These are phyloP conservation scores for Scortechinia acanthostroma DNA, from an alignment of 2,329 filamentous ascomycete species.

Conservation along the genomic window DNA sequence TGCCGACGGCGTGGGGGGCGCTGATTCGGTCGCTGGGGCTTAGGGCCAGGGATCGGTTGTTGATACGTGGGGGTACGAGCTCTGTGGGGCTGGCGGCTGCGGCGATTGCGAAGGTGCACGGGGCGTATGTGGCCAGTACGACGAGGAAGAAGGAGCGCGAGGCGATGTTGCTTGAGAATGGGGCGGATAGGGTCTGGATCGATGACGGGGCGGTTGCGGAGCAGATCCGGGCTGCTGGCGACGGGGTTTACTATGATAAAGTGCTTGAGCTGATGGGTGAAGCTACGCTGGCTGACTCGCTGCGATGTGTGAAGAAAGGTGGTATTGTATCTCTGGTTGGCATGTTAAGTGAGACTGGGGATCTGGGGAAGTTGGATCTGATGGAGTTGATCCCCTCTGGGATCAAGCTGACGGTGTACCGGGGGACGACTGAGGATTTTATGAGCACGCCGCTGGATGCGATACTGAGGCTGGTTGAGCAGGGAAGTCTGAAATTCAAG, in stretches of 20 bases:
- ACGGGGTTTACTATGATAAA: constrained; percentile 30
- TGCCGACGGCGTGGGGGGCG: constrained; percentile 37
- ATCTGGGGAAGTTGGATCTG: constrained; percentile 7
- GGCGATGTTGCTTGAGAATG: constrained; percentile 23
- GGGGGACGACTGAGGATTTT: constrained; percentile 18
- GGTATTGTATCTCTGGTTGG: constrained; percentile 36
- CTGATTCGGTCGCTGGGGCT: constrained; percentile 27
- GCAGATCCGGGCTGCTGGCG: constrained; percentile 14
- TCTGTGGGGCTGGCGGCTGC: constrained; percentile 35
- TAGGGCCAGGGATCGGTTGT: constrained; percentile 25
- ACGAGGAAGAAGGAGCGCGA: constrained; percentile 24
- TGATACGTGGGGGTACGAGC: constrained; percentile 40
- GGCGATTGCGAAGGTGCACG: constrained; percentile 29
- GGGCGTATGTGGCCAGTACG: constrained; percentile 27
- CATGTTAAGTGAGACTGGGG: constrained; percentile 11
- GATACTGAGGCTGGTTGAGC: constrained; percentile 23
- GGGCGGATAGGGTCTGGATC: constrained; percentile 31
- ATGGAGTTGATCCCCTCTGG: background rate
- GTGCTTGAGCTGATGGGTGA: constrained; percentile 35
- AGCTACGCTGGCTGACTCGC: constrained; percentile 30
- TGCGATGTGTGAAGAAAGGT: constrained; percentile 23
- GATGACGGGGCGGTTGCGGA: constrained; percentile 28
- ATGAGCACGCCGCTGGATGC: constrained; percentile 29
- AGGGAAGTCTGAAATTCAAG: constrained; percentile 25
- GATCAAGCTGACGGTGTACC: background rate